A percentile compares a stretch with the other conserved stretches of the same genome.
Evolutionary conservation across 129 eudicot species (phyloP).

Genomic region (sunflower (Helianthus annuus)): HanXRQr2.0-SUNRISE NC_035434.2:120134657-120135156

Average conservation of each 20-base stretch:
- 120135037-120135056: constrained; percentile 20
- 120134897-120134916: constrained; percentile 17
- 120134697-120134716: too few species aligned
- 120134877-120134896: constrained; percentile 9
- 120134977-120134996: constrained; percentile 2
- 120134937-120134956: constrained; percentile 4
- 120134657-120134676: too few species aligned
- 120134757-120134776: too few species aligned
- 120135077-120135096: constrained; percentile 25
- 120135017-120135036: constrained; percentile 16
- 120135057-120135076: constrained; percentile 36
- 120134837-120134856: constrained; percentile 6
- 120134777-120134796: too few species aligned
- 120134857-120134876: background rate
- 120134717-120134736: too few species aligned
- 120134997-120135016: constrained; percentile 11
- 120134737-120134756: too few species aligned
- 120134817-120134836: too few species aligned
- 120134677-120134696: too few species aligned
- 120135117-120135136: constrained; percentile 64
- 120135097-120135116: constrained; percentile 41
- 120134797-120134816: too few species aligned
- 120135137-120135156: constrained; percentile 61
- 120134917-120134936: constrained; percentile 21
- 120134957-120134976: constrained; percentile 22